phyloP scores from a whole-genome alignment of 73 alveolate species.

The Paramecium tetraurelia region DNA sequence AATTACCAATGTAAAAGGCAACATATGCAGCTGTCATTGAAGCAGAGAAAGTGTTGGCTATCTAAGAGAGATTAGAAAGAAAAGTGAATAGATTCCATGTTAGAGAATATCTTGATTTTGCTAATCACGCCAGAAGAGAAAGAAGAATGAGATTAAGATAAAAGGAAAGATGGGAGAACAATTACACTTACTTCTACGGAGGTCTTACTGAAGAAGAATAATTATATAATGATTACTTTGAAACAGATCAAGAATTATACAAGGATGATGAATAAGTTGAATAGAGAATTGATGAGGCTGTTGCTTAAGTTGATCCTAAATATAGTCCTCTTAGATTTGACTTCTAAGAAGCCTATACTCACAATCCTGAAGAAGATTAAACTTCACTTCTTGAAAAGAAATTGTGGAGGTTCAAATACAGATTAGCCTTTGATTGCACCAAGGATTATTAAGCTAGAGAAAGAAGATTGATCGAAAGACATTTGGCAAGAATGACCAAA shows the following conservation, averaged over 20 bases:
- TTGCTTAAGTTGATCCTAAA: conserved; percentile 66
- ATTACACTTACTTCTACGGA: conserved; percentile 77
- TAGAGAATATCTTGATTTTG: conserved; percentile 79
- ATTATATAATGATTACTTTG: conserved; percentile 81
- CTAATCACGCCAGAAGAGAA: conserved; percentile 88
- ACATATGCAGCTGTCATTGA: conserved; percentile 73
- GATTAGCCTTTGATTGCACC: conserved; percentile 75
- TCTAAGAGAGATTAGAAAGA: conserved; percentile 77
- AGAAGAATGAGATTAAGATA: conserved; percentile 82
- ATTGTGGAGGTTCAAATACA: conserved; percentile 80
- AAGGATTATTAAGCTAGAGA: conserved; percentile 66
- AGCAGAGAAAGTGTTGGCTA: conserved; percentile 77
- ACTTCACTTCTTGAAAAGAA: conserved; percentile 77
- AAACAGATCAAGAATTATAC: conserved; percentile 77
- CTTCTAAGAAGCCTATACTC: conserved; percentile 72
- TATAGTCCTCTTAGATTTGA: conserved; percentile 67
- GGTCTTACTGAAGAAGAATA: conserved; percentile 85
- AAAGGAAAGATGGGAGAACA: conserved; percentile 79
- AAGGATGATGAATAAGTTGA: conserved; percentile 77
- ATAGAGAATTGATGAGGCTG: conserved; percentile 65
- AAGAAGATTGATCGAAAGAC: conserved; percentile 79
- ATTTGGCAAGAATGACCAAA: conserved; percentile 72
- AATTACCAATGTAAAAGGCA: conserved; percentile 64
- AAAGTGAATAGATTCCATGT: conserved; percentile 75
- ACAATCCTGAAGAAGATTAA: conserved; percentile 72